These are phyloP conservation scores for Pogostemon cablin DNA, from an alignment of 257 asterid genomes.

Conservation along the genomic window DNA sequence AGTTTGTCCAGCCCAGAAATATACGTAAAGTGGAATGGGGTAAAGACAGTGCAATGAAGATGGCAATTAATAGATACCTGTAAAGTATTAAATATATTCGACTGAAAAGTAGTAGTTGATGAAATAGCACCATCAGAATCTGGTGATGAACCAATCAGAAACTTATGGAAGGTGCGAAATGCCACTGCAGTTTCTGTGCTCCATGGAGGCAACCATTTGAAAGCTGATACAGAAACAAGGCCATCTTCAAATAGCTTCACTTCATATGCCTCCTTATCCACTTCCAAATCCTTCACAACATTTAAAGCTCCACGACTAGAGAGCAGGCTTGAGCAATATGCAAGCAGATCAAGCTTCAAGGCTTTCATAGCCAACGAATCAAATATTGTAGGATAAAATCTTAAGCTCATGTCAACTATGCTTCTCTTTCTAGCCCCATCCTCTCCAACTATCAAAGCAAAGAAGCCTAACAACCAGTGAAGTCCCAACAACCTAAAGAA, in stretches of 20 bases:
- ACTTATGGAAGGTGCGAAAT: conserved; percentile 79
- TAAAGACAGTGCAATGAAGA: conserved; percentile 25
- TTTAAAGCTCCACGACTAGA: conserved; percentile 41
- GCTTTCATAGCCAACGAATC: conserved; percentile 85
- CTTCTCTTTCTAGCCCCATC: conserved; percentile 55
- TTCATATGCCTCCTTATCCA: conserved; percentile 46
- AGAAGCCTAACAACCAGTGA: conserved; percentile 83
- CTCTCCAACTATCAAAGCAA: conserved; percentile 49
- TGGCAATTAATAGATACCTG: conserved; percentile 52
- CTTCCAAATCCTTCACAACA: conserved; percentile 41
- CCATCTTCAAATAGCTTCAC: conserved; percentile 75
- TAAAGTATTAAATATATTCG: conserved; percentile 53
- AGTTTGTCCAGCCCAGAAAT: conserved; percentile 16
- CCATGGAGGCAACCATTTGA: conserved; percentile 95
- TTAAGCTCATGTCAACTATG: conserved; percentile 60
- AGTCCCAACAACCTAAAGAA: conserved; percentile 71
- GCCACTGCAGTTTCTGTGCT: conserved; percentile 93
- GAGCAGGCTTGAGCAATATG: conserved; percentile 62
- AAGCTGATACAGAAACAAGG: conserved; percentile 83
- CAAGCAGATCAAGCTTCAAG: conserved; percentile 85
- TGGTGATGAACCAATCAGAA: conserved; percentile 69
- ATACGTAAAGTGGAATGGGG: not conserved
- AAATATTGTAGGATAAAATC: conserved; percentile 77
- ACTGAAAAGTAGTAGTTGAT: conserved; percentile 45
- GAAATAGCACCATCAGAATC: conserved; percentile 51